phyloP scores from a whole-genome alignment of 192 early-diverging fungal genomes.

The Pilaira anomala region DNA sequence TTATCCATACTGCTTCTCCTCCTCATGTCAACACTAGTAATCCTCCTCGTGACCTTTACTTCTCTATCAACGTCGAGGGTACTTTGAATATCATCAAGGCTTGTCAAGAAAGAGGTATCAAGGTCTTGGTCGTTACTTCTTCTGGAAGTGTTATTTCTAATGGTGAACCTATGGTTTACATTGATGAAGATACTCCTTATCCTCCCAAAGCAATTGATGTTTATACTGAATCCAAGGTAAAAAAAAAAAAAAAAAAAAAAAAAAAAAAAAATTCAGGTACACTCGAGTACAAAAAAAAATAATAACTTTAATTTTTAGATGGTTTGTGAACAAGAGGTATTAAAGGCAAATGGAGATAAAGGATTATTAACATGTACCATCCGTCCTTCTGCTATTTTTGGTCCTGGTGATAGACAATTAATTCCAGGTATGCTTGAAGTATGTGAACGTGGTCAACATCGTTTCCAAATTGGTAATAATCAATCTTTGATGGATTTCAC shows the following conservation, averaged over 20 bases:
- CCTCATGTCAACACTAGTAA: conserved; percentile 57
- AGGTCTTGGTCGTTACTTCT: conserved; percentile 79
- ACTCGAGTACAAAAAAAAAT: background rate
- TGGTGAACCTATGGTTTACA: conserved; percentile 71
- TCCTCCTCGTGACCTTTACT: conserved; percentile 65
- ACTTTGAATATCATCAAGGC: conserved; percentile 81
- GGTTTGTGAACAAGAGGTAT: conserved; percentile 66
- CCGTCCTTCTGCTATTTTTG: conserved; percentile 90
- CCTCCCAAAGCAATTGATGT: conserved; percentile 74
- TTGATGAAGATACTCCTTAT: conserved; percentile 77
- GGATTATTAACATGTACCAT: conserved; percentile 71
- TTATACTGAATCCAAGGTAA: conserved; percentile 91
- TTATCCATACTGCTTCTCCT: conserved; percentile 92
- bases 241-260: background rate
- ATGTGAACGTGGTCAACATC: conserved; percentile 54
- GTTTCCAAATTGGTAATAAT: conserved; percentile 85
- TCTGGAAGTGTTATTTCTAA: conserved; percentile 88
- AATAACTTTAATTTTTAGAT: conserved; percentile 26
- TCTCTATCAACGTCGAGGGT: conserved; percentile 81
- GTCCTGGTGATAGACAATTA: conserved; percentile 74
- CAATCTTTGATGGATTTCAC: conserved; percentile 84
- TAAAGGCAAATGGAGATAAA: conserved; percentile 65
- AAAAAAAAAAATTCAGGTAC: background rate
- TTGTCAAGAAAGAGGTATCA: conserved; percentile 61
- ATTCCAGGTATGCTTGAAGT: conserved; percentile 68